Conservation (phyloP, 2,329 filamentous ascomycete genomes). For the Fusarium chaquense region DNA sequence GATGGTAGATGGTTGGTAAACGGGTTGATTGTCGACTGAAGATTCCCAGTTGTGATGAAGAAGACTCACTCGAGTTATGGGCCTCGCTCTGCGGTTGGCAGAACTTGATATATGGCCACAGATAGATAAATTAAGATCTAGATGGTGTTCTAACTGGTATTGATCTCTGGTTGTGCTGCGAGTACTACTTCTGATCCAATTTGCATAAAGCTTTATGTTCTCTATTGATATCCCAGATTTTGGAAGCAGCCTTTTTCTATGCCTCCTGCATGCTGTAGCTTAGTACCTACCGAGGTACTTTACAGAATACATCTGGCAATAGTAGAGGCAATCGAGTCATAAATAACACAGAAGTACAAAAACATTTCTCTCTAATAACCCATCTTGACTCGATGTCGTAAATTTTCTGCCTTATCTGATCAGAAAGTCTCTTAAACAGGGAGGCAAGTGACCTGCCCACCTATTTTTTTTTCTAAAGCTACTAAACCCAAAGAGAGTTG, state of each 20-base stretch:
- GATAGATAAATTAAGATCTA: conserved; percentile 31
- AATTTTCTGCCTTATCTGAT: background rate
- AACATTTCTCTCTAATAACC: background rate
- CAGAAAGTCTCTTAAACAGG: background rate
- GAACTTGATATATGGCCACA: conserved; percentile 38
- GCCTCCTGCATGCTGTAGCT: background rate
- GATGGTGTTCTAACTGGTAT: conserved; percentile 6
- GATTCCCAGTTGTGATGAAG: conserved; percentile 47
- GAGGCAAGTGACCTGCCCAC: background rate
- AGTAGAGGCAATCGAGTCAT: background rate
- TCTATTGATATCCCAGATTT: background rate
- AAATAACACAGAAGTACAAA: background rate
- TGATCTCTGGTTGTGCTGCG: background rate
- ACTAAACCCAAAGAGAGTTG: conserved; percentile 30
- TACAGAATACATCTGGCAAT: background rate
- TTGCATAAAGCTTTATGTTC: background rate
- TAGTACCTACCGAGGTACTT: too few species aligned
- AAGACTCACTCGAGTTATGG: conserved; percentile 46
- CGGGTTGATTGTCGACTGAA: conserved; percentile 48
- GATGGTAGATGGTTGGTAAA: conserved; percentile 39
- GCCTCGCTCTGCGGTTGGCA: conserved; percentile 29
- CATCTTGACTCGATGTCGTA: background rate
- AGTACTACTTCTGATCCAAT: background rate
- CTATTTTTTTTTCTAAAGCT: background rate
- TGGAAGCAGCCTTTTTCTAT: background rate